Base-by-base conservation (phyloP, 495 filamentous ascomycete species). In the Terfezia boudieri region DNA sequence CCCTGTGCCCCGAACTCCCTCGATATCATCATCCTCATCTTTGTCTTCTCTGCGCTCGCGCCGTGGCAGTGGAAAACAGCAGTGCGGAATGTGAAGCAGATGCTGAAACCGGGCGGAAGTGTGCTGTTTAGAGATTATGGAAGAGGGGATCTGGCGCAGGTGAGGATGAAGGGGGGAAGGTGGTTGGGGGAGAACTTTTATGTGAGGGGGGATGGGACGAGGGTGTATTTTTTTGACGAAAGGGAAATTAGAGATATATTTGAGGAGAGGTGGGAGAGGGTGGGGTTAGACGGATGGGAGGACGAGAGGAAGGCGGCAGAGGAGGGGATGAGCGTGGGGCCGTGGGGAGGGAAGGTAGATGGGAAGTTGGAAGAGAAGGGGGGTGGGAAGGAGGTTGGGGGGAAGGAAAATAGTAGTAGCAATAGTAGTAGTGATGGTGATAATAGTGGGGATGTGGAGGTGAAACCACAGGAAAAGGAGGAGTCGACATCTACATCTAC, bases 161-260 rank as follows among this genome's bases (percentile, higher is more conserved):
- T 98, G 51, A 74, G 90, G 52, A 94, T 98, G 71, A 93, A 85
- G 73, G 93, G 90, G 67, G 83, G 83, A 12, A 74, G 90, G 51
- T 95, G 85, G 61, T 71, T 98, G 65, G 82, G 82, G 52, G 90
- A 95, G 71, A 96, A 94, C 64, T 98, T 96, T 59, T 98, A 98
- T 67, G 80, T 94, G 37, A 73, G 90, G 11, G 90, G 90, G 5
- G 90, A 98, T 64, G 90, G 90, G 4, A 98, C 90, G 8, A 78
- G 90, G 22, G 90, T 98, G 8, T 98, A 95, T 67, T 98, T 98
- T 67, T 96, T 98, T 62, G 86, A 93, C 36, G 73, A 78, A 66
- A 80, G 86, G 23, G 81, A 98, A 67, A 68, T 98, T 57, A 71
- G 73, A 37, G 63, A 76, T 37, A 88, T 95, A 54, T 98, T 89